Percentiles rank a stretch among this genome's conserved stretches.
phyloP scores from a whole-genome alignment of 2,329 filamentous ascomycete species.

The Beauveria pseudobassiana region DNA sequence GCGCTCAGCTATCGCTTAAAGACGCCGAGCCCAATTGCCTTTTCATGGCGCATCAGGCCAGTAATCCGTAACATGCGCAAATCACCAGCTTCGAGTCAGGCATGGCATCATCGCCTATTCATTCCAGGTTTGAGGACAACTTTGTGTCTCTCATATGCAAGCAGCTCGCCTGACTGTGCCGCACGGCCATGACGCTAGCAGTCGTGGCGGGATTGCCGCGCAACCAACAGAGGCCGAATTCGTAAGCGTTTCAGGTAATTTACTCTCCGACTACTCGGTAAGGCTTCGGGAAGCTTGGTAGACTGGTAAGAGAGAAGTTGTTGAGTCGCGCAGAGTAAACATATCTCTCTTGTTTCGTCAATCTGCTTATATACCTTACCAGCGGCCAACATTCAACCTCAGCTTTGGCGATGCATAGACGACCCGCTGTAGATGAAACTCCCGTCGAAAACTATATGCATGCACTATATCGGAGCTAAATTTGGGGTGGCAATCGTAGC shows the following conservation, averaged over 20 bases:
- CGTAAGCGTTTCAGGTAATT: background rate
- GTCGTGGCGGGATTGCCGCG: background rate
- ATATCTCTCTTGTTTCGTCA: background rate
- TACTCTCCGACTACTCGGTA: background rate
- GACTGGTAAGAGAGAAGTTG: too few species aligned
- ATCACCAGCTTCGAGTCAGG: background rate
- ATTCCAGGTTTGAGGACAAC: background rate
- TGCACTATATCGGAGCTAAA: background rate
- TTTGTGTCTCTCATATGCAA: background rate
- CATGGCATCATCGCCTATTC: background rate
- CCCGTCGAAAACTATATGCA: background rate
- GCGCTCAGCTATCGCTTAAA: background rate
- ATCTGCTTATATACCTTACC: too few species aligned
- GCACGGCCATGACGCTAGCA: slow-evolving; percentile 1
- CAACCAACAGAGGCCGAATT: background rate
- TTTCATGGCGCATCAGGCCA: too few species aligned
- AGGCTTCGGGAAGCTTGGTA: background rate
- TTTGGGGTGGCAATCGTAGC: background rate
- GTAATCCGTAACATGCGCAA: background rate
- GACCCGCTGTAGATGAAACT: background rate
- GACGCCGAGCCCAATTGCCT: background rate
- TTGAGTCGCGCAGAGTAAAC: background rate
- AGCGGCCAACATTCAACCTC: background rate
- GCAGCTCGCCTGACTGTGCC: background rate
- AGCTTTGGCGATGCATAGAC: background rate